These are phyloP conservation scores for Trichaptum fuscoviolaceum DNA, from an alignment of 768 basidiomycete genomes.

Conservation along the genomic window DNA sequence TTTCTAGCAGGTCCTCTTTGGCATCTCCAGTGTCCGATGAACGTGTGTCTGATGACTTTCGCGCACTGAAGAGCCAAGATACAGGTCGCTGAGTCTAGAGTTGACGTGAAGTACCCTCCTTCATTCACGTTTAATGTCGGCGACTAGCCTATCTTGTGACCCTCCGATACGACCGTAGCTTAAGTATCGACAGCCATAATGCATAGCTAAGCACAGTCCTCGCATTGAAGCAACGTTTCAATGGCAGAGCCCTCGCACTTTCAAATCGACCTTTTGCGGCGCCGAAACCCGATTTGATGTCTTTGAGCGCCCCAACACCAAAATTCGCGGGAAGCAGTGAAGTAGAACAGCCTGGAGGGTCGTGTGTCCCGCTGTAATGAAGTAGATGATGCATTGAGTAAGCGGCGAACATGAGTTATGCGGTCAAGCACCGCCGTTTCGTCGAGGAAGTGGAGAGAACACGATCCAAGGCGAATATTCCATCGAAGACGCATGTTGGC, in stretches of 20 bases:
- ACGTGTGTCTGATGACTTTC: neutral
- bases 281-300: neutral
- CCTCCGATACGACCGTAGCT: neutral
- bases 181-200: neutral
- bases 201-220: neutral
- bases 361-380: neutral
- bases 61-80: neutral
- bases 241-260: neutral
- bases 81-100: neutral
- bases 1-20: neutral
- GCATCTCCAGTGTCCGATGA: neutral
- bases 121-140: neutral
- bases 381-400: neutral
- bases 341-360: neutral
- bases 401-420: neutral
- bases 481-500: no score
- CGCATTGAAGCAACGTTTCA: neutral
- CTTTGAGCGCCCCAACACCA: no score
- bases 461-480: neutral
- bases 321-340: neutral
- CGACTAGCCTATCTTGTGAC: neutral
- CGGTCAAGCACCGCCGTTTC: neutral
- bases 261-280: neutral
- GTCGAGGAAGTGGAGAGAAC: neutral
- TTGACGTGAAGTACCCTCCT: neutral